Evolutionary conservation across 768 basidiomycete genomes (phyloP), one percentile per base, ranked within the genome.

Genomic region (Kwoniella bestiolae): DNA sequence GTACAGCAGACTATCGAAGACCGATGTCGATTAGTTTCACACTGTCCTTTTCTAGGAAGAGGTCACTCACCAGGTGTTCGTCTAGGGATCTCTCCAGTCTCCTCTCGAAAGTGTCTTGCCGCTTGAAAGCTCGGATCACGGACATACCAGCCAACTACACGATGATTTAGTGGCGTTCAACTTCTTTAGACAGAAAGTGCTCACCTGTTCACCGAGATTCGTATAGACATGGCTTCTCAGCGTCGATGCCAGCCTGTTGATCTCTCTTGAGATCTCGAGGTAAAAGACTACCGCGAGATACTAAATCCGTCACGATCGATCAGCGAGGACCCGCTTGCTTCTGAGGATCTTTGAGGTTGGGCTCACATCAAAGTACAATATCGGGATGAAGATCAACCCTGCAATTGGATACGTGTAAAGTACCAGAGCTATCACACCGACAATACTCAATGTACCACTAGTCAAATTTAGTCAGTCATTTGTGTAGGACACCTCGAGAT

Each of bases 161-260:
- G 21, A 25, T 16, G 35, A 38, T 2, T 38, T 38, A 38, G 3
- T 38, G 35, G 16, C 16, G 16, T 38, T 38, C 16, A 16, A 38
- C 8, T 9, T 8, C 35, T 38, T 38, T 16, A 16, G 8, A 38
- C 35, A 38, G 35, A 38, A 16, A 9, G 5, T 21, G 28, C 55
- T 32, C 31, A 76, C 72, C 60, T 77, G 76, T 56, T 77, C 76
- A 1, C 67, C 67, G 25, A 77, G 73, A 12, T 56, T 67, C 5
- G 47, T 68, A 45, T 74, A 78, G 47, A 78, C 64, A 28, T 67
- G 56, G 35, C 66, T 68, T 45, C 77, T 57, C 21, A 68, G 21
- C n/a, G 73, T 46, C 5, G 72, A 73, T 25, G 71, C 71, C 14
- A 80, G 21, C 6, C 77, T 62, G 49, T 77, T 72, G 66, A 78